These are phyloP conservation scores for Diddensiella santjacobensis DNA, from an alignment of 805 yeast species.

Conservation along the genomic window DNA sequence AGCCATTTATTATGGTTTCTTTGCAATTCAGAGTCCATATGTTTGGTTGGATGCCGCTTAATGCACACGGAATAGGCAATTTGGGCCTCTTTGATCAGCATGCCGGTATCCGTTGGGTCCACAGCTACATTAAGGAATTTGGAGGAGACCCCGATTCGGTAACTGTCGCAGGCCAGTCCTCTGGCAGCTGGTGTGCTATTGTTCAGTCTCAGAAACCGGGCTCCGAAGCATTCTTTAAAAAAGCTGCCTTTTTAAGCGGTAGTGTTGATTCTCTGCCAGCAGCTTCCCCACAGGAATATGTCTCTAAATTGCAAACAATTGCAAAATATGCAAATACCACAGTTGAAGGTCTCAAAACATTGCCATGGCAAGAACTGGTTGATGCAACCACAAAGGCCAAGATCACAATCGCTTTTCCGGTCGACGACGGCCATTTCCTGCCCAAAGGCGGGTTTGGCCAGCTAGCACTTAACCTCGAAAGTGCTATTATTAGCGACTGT, in stretches of 20 bases:
- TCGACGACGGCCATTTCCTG: slow-evolving; percentile 27
- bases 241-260: slow-evolving; percentile 30
- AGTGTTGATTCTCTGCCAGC: slow-evolving; percentile 25
- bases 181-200: slow-evolving; percentile 44
- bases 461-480: slow-evolving; percentile 17
- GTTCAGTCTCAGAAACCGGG: slow-evolving; percentile 32
- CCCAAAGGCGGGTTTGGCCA: slow-evolving; percentile 21
- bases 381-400: slow-evolving; percentile 24
- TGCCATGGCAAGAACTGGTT: slow-evolving; percentile 26
- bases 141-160: slow-evolving; percentile 46
- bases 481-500: slow-evolving; percentile 30
- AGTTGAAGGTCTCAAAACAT: slow-evolving; percentile 21
- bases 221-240: slow-evolving; percentile 21
- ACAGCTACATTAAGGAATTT: slow-evolving; percentile 39
- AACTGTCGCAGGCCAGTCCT: slow-evolving; percentile 45
- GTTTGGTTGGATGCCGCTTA: slow-evolving; percentile 40
- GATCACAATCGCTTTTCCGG: slow-evolving; percentile 26
- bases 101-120: slow-evolving; percentile 45
- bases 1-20: slow-evolving; percentile 36
- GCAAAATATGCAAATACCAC: slow-evolving; percentile 16
- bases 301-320: slow-evolving; percentile 14
- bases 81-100: slow-evolving; percentile 48
- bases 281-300: slow-evolving; percentile 21
- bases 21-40: slow-evolving; percentile 39
- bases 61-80: slow-evolving; percentile 36